Evolutionary conservation across 495 filamentous ascomycete genomes (phyloP).

Genomic region (Wilcoxina mikolae): DNA sequence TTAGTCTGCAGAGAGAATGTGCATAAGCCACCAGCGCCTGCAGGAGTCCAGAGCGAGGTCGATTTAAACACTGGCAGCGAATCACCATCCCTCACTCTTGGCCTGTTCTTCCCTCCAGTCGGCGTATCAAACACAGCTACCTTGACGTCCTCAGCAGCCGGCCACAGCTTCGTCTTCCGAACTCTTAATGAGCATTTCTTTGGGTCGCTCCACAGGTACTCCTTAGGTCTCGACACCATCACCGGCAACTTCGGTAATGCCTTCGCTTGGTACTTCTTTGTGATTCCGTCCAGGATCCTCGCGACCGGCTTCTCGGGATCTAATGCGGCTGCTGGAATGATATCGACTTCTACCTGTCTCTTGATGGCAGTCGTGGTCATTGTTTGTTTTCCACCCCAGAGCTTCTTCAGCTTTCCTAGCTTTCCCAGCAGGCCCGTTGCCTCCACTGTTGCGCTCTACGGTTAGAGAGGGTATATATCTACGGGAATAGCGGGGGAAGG

Average conservation of each 20-base stretch:
- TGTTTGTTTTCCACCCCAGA: slow-evolving; percentile 15
- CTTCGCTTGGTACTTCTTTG: slow-evolving; percentile 12
- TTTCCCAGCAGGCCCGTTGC: slow-evolving; percentile 12
- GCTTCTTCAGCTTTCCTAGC: slow-evolving; percentile 15
- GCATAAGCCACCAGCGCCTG: neutral
- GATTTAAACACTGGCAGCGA: neutral
- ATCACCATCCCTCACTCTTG: neutral
- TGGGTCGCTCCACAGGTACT: neutral
- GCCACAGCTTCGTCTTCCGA: neutral
- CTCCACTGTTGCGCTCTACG: slow-evolving; percentile 10
- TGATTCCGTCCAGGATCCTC: slow-evolving; percentile 8
- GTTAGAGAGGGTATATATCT: neutral
- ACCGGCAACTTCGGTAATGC: slow-evolving; percentile 12
- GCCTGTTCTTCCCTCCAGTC: neutral
- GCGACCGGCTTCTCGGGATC: neutral
- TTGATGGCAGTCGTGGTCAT: neutral
- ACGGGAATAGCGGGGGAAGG: neutral
- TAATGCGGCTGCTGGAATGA: neutral
- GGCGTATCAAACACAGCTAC: neutral
- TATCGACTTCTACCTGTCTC: neutral
- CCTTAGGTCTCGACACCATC: neutral
- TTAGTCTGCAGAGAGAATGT: neutral
- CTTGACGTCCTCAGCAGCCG: neutral
- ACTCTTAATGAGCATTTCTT: neutral
- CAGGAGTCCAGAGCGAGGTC: neutral